phyloP scores from a whole-genome alignment of 2,329 filamentous ascomycete genomes.

The Xylaria digitata region DNA sequence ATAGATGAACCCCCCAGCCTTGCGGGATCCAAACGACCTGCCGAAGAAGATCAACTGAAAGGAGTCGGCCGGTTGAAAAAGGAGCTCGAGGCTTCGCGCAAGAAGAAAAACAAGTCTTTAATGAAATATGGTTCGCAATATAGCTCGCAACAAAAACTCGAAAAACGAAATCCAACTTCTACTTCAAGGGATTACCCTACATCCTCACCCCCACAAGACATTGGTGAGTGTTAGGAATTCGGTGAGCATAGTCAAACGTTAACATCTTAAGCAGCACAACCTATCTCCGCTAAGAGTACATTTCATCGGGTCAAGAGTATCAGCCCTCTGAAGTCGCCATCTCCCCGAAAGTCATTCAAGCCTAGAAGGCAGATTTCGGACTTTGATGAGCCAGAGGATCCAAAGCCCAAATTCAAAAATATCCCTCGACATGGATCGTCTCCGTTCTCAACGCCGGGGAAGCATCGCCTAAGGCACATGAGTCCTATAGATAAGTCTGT shows the following conservation, averaged over 20 bases:
- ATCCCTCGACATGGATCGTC: slow-evolving; percentile 19
- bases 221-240: slow-evolving; percentile 21
- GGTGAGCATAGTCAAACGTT: slow-evolving; percentile 7
- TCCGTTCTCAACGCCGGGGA: slow-evolving; percentile 29
- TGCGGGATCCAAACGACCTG: slow-evolving; percentile 43
- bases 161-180: slow-evolving; percentile 31
- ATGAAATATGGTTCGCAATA: slow-evolving; percentile 37
- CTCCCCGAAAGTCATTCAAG: slow-evolving; percentile 32
- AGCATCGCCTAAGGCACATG: slow-evolving; percentile 13
- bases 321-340: slow-evolving; percentile 24
- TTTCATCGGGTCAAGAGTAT: slow-evolving; percentile 22
- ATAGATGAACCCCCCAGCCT: slow-evolving; percentile 38
- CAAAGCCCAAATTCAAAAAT: slow-evolving; percentile 34
- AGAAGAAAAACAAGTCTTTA: slow-evolving; percentile 21
- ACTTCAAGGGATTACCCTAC: slow-evolving; percentile 34
- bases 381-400: slow-evolving; percentile 25
- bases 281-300: background rate
- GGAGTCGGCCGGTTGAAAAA: slow-evolving; percentile 35
- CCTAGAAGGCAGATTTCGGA: slow-evolving; percentile 15
- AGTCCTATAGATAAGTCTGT: slow-evolving; percentile 21
- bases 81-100: slow-evolving; percentile 29
- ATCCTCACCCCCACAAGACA: slow-evolving; percentile 32
- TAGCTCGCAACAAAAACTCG: slow-evolving; percentile 34
- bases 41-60: slow-evolving; percentile 31
- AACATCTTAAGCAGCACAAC: slow-evolving; percentile 17